Evolutionary conservation across 208 protist species (phyloP).

Genomic region (Sergeia podlipaevii): DNA sequence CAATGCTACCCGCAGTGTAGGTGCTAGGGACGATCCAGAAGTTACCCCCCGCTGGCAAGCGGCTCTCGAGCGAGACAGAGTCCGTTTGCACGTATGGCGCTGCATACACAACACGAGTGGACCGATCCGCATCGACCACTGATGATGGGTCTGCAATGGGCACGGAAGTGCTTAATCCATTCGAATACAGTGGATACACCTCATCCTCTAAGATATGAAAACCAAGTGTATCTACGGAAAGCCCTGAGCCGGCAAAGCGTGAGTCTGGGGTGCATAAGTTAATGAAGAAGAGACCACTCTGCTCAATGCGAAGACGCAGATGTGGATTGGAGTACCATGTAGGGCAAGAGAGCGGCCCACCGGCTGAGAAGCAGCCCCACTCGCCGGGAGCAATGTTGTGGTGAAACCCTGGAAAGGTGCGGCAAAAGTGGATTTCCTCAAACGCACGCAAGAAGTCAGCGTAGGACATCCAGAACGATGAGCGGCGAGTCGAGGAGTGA

Average conservation of each 20-base stretch:
- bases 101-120: slow-evolving; percentile 22
- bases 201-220: slow-evolving; percentile 61
- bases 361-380: slow-evolving; percentile 53
- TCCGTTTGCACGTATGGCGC: slow-evolving; percentile 44
- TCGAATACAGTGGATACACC: slow-evolving; percentile 54
- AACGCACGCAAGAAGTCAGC: slow-evolving; percentile 66
- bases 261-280: slow-evolving; percentile 59
- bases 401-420: slow-evolving; percentile 49
- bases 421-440: slow-evolving; percentile 58
- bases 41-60: slow-evolving; percentile 38
- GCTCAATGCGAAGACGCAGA: slow-evolving; percentile 45
- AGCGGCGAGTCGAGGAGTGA: slow-evolving; percentile 1
- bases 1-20: slow-evolving; percentile 30
- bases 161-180: too few species aligned
- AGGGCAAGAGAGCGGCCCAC: slow-evolving; percentile 32
- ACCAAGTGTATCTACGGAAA: slow-evolving; percentile 45
- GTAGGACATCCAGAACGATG: slow-evolving; percentile 86
- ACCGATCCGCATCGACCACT: too few species aligned
- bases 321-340: slow-evolving; percentile 81
- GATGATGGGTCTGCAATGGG: too few species aligned
- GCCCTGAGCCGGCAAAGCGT: slow-evolving; percentile 35
- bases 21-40: slow-evolving; percentile 86
- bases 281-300: slow-evolving; percentile 44
- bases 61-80: slow-evolving; percentile 58
- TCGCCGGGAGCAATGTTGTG: too few species aligned